Conservation (phyloP, 106 monocot genomes). For the Amphibolis antarctica region DNA sequence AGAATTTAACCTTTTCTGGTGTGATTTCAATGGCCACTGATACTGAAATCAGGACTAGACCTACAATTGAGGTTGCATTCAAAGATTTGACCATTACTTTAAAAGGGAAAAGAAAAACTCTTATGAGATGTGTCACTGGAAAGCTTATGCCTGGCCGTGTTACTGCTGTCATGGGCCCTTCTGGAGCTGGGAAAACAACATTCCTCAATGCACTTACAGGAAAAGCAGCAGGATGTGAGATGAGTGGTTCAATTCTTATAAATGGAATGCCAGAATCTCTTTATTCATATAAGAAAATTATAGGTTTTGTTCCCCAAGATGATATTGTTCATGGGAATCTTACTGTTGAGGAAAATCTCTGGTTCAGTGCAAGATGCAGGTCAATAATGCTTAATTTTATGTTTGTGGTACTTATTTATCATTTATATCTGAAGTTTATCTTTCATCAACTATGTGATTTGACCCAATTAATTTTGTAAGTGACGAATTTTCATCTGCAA, state of each 20-base stretch:
- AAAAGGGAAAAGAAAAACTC: conserved; percentile 57
- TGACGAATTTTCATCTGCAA: too few species aligned
- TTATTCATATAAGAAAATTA: conserved; percentile 85
- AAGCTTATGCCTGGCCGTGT: conserved; percentile 73
- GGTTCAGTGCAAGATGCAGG: conserved; percentile 99
- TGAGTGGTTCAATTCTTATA: conserved; percentile 68
- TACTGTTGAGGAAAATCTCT: conserved; percentile 96
- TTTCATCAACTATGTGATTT: too few species aligned
- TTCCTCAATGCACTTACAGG: conserved; percentile 87
- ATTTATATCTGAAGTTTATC: too few species aligned
- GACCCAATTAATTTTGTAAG: too few species aligned
- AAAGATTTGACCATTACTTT: conserved; percentile 73
- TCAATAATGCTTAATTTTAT: conserved; percentile 12
- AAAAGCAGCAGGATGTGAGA: conserved; percentile 70
- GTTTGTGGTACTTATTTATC: background rate
- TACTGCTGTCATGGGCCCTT: conserved; percentile 94
- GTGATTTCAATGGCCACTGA: conserved; percentile 69
- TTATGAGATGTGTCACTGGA: conserved; percentile 77
- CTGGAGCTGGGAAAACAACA: conserved; percentile 94
- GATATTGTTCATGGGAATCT: conserved; percentile 97
- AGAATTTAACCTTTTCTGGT: conserved; percentile 69
- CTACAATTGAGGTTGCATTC: conserved; percentile 70
- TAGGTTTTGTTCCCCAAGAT: conserved; percentile 99
- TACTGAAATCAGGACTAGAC: conserved; percentile 40
- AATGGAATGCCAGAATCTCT: conserved; percentile 75